phyloP scores from a whole-genome alignment of 352 stramenopile species.

The Globisporangium barbulae region DNA sequence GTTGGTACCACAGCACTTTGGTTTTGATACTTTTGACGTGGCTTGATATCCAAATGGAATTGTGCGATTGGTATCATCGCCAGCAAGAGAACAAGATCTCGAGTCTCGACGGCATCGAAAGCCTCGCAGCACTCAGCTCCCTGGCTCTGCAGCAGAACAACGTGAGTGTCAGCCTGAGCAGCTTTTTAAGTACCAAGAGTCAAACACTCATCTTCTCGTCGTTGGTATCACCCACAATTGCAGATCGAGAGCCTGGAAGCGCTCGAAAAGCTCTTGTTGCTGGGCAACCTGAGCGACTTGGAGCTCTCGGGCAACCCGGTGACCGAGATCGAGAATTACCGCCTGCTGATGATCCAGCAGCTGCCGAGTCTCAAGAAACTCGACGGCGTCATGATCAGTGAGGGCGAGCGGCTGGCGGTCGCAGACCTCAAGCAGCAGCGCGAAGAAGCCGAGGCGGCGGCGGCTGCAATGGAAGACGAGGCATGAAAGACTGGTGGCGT shows the following conservation, averaged over 20 bases:
- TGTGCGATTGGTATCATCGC: neutral
- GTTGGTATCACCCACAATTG: neutral
- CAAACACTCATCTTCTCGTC: too few species aligned
- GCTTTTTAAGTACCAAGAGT: neutral
- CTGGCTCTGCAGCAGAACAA: constrained; percentile 62
- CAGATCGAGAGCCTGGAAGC: constrained; percentile 54
- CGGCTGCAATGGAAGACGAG: constrained; percentile 23
- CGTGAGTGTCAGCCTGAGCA: constrained; percentile 21
- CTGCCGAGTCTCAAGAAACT: constrained; percentile 54
- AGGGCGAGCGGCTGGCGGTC: constrained; percentile 60
- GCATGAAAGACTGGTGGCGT: neutral
- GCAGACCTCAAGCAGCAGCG: constrained; percentile 54
- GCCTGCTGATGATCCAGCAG: constrained; percentile 46
- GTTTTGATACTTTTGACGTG: neutral
- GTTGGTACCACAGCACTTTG: constrained; percentile 23
- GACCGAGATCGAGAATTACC: constrained; percentile 53
- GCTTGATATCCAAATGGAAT: neutral
- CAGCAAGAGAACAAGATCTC: constrained; percentile 74
- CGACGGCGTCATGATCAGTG: constrained; percentile 46
- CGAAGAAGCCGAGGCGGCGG: constrained; percentile 26
- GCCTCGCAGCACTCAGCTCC: constrained; percentile 33
- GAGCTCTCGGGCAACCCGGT: constrained; percentile 55
- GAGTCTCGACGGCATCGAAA: constrained; percentile 50
- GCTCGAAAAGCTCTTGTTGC: constrained; percentile 38
- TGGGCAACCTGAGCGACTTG: constrained; percentile 42